A percentile compares a stretch with the other conserved stretches of the same genome.
Conservation (phyloP, 345 rosid genomes). For the Hirschfeldia incana region DNA sequence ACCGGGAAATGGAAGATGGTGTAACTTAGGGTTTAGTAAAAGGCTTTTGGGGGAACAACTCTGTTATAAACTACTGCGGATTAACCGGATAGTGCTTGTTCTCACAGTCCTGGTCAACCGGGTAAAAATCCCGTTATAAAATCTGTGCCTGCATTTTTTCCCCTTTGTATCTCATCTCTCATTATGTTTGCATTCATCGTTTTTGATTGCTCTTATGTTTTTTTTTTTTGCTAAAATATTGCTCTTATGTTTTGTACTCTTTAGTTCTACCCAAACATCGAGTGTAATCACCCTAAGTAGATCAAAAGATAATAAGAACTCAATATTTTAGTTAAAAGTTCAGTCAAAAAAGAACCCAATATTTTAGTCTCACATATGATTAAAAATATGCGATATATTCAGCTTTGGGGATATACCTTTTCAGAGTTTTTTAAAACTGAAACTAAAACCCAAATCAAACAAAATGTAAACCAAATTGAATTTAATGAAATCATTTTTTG, state of each 20-base stretch:
- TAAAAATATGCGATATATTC: not conserved
- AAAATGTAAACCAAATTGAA: no score
- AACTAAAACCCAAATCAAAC: not conserved
- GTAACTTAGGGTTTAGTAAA: constrained; percentile 31
- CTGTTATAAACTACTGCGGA: constrained; percentile 49
- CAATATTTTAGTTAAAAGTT: no score
- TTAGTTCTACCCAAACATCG: not conserved
- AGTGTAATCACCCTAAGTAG: not conserved
- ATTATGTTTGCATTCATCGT: not conserved
- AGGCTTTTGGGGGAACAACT: constrained; percentile 42
- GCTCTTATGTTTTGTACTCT: not conserved
- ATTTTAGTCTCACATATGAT: not conserved
- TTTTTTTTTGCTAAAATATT: not conserved
- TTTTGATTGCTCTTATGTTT: not conserved
- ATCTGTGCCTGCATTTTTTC: constrained; percentile 32
- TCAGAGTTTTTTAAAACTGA: no score
- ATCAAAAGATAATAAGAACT: not conserved
- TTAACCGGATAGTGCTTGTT: constrained; percentile 50
- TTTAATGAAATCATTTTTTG: not conserved
- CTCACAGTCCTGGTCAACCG: constrained; percentile 25
- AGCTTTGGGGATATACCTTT: no score
- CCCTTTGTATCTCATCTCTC: not conserved
- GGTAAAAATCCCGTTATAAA: constrained; percentile 34
- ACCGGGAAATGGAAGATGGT: constrained; percentile 38
- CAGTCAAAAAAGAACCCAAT: no score